Percentiles rank a stretch among this genome's conserved stretches.
Conservation (phyloP, 805 yeast species). For the Debaryomyces castellii region DNA sequence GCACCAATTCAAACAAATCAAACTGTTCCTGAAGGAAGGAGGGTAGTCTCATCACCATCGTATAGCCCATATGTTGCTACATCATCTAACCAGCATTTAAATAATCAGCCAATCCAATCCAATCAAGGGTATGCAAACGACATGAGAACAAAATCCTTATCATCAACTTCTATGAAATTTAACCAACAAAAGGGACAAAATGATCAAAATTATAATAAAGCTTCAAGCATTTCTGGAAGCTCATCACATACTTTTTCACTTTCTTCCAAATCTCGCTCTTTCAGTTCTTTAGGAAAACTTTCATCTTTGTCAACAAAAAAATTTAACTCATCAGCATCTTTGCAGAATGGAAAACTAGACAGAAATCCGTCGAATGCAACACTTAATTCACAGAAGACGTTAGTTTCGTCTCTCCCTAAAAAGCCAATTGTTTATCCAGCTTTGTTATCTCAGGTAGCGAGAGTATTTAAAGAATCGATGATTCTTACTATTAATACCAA, state of each 20-base stretch:
- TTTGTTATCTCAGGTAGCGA: conserved; percentile 79
- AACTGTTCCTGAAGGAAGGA: conserved; percentile 13
- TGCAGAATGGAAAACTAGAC: conserved; percentile 25
- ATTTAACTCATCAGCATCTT: conserved; percentile 33
- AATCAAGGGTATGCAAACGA: conserved; percentile 8
- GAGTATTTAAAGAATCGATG: conserved; percentile 66
- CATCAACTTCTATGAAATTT: conserved; percentile 17
- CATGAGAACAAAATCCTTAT: conserved; percentile 29
- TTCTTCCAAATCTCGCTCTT: conserved; percentile 40
- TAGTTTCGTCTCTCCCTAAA: conserved; percentile 44
- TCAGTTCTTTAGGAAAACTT: conserved; percentile 40
- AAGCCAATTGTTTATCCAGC: conserved; percentile 89
- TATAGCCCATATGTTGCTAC: conserved; percentile 13
- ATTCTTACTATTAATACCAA: conserved; percentile 77
- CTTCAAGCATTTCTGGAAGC: conserved; percentile 15
- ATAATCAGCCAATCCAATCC: conserved; percentile 6
- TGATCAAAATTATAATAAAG: conserved; percentile 12
- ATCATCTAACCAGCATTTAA: conserved; percentile 4
- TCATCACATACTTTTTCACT: conserved; percentile 34
- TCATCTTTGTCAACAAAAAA: conserved; percentile 43
- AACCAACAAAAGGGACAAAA: conserved; percentile 7
- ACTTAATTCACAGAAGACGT: conserved; percentile 39
- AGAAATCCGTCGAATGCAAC: conserved; percentile 29
- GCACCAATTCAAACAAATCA: conserved; percentile 17
- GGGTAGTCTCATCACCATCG: conserved; percentile 32